Evolutionary conservation across 345 rosid species (phyloP).

Genomic region (Citrus unshiu): DNA sequence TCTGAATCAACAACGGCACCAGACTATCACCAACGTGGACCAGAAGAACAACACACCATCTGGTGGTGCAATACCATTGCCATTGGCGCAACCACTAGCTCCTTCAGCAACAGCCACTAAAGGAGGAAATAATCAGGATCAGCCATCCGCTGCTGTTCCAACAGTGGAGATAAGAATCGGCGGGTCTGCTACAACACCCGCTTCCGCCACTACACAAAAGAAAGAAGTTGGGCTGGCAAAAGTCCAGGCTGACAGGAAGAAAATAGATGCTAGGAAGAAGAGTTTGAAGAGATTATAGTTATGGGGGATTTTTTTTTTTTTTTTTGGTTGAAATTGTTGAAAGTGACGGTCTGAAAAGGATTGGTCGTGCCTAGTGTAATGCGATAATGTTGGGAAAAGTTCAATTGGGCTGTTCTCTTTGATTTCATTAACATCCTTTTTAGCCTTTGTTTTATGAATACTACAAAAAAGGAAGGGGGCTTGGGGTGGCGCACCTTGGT

Average conservation of each 20-base stretch:
- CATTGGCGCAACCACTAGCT: constrained; percentile 36
- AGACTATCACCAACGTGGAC: constrained; percentile 44
- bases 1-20: constrained; percentile 82
- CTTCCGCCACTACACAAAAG: too few species aligned
- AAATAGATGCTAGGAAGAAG: too few species aligned
- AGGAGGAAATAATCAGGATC: constrained; percentile 29
- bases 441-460: too few species aligned
- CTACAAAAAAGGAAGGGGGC: too few species aligned
- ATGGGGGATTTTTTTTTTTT: neutral
- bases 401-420: neutral
- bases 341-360: neutral
- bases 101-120: constrained; percentile 42
- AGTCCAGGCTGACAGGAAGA: too few species aligned
- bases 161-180: too few species aligned
- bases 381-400: neutral
- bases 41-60: constrained; percentile 44
- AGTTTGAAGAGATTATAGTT: too few species aligned
- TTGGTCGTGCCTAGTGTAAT: neutral
- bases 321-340: neutral
- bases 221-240: too few species aligned
- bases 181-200: constrained; percentile 23
- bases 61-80: constrained; percentile 30
- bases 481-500: too few species aligned
- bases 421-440: neutral
- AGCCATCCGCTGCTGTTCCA: too few species aligned